Evolutionary conservation across 306 rosid genomes (phyloP), one percentile per base, ranked within the genome.

Genomic region (Quercus rubra): DNA sequence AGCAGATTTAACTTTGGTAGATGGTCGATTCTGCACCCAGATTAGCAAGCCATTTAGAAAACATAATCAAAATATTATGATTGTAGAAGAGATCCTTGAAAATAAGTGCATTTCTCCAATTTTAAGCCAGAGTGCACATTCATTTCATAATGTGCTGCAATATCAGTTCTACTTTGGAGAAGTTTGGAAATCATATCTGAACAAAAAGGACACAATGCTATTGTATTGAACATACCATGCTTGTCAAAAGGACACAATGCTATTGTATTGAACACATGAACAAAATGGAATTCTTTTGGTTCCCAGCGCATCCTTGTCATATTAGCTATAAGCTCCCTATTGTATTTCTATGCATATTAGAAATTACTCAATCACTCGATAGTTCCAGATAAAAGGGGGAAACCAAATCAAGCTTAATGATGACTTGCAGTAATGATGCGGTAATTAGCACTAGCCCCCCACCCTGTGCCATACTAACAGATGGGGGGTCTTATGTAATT

Each of bases 1-100:
- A 18, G 90, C 93, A 21, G 97, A 82, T 72, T 87, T 93, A 83
- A 92, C 97, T 84, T 92, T 90, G 59, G 94, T 92, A 4, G 93
- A 92, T 61, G 97, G 93, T 41, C 97, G 97, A 83, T 92, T 92
- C 97, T 92, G 85, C 86, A 77, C 71, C 74, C 72, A 35, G 51
- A 35, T 30, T 18, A 3, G 5, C 27, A 67, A 35, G 35, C 15
- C 66, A 33, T 67, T 67, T 19, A 28, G 25, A 25, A 19, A 46
- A 57, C 43, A 77, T 67, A 3, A 55, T 20, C 25, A 35, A 41
- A 19, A 52, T 28, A 15, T 64, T n/a, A 49, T 17, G 23, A 20
- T 19, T 19, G 14, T 15, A 9, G 21, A 63, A 46, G n/a, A 46
- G 27, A 41, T 6, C 55, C 30, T 19, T 17, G 21, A 25, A 33